A percentile compares a stretch with the other conserved stretches of the same genome.
These are phyloP conservation scores for Debaryomyces castellii DNA, from an alignment of 805 yeast species.

Conservation along the genomic window DNA sequence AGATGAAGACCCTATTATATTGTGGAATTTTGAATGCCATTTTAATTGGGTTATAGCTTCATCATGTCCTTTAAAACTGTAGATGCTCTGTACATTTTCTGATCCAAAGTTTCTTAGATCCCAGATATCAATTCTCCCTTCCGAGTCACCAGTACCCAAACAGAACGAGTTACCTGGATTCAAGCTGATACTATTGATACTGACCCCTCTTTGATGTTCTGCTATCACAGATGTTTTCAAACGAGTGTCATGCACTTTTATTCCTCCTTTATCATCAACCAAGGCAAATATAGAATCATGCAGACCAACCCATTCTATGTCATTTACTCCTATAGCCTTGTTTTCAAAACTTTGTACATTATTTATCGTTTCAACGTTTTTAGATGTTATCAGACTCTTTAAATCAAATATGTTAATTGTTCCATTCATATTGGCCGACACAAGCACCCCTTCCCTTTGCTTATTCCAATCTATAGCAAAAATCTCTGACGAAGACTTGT, in stretches of 20 bases:
- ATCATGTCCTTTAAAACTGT: slow-evolving; percentile 31
- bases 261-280: slow-evolving; percentile 63
- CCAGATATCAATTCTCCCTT: slow-evolving; percentile 58
- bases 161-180: slow-evolving; percentile 56
- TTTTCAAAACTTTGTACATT: slow-evolving; percentile 11
- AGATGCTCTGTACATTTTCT: slow-evolving; percentile 6
- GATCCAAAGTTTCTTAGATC: slow-evolving; percentile 52
- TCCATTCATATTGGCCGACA: slow-evolving; percentile 66
- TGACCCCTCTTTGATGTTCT: slow-evolving; percentile 19
- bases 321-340: slow-evolving; percentile 60
- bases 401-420: slow-evolving; percentile 68
- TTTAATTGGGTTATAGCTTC: slow-evolving; percentile 63
- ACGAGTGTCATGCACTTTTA: slow-evolving; percentile 58
- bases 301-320: slow-evolving; percentile 63
- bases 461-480: slow-evolving; percentile 77
- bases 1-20: slow-evolving; percentile 64
- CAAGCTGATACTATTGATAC: slow-evolving; percentile 59
- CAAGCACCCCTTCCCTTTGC: slow-evolving; percentile 55
- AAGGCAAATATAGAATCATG: slow-evolving; percentile 62
- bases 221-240: slow-evolving; percentile 8
- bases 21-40: slow-evolving; percentile 64
- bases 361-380: slow-evolving; percentile 11
- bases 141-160: slow-evolving; percentile 66
- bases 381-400: slow-evolving; percentile 31
- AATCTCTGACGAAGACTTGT: slow-evolving; percentile 48